phyloP scores from a whole-genome alignment of 306 rosid species.

The Prunus armeniaca region DNA sequence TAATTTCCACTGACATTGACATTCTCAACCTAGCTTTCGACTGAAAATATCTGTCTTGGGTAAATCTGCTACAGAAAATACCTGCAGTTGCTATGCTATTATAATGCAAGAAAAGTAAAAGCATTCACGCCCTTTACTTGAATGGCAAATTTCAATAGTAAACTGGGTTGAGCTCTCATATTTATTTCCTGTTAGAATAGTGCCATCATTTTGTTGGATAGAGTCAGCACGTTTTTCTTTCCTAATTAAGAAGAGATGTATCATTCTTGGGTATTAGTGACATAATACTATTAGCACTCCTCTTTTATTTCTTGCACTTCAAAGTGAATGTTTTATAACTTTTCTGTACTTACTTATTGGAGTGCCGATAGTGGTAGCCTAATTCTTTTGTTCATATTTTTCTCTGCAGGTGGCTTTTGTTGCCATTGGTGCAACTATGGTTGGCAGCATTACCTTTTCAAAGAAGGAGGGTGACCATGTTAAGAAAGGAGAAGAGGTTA shows the following conservation, averaged over 20 bases:
- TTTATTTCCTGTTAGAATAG: not conserved
- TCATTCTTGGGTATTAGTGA: not conserved
- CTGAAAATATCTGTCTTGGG: not conserved
- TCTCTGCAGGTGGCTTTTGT: slow-evolving; percentile 78
- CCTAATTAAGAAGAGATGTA: not conserved
- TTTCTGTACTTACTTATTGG: not conserved
- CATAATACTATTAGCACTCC: not conserved
- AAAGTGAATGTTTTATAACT: not conserved
- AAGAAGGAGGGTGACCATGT: slow-evolving; percentile 72
- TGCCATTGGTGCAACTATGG: slow-evolving; percentile 99
- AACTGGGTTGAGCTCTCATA: not conserved
- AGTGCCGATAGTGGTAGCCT: not conserved
- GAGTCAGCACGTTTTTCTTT: not conserved
- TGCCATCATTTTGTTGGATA: not conserved
- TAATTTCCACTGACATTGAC: not conserved
- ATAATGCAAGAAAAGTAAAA: not conserved
- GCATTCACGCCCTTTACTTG: not conserved
- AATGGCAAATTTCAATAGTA: not conserved
- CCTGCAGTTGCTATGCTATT: not conserved
- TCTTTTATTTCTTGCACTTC: not conserved
- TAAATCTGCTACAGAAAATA: too few species aligned
- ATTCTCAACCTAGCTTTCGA: not conserved
- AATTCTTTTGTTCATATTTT: not conserved
- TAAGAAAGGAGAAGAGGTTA: slow-evolving; percentile 96
- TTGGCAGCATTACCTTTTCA: slow-evolving; percentile 84